A percentile compares a stretch with the other conserved stretches of the same genome.
Conservation (phyloP, 306 rosid genomes). For the Rubus idaeus region DNA sequence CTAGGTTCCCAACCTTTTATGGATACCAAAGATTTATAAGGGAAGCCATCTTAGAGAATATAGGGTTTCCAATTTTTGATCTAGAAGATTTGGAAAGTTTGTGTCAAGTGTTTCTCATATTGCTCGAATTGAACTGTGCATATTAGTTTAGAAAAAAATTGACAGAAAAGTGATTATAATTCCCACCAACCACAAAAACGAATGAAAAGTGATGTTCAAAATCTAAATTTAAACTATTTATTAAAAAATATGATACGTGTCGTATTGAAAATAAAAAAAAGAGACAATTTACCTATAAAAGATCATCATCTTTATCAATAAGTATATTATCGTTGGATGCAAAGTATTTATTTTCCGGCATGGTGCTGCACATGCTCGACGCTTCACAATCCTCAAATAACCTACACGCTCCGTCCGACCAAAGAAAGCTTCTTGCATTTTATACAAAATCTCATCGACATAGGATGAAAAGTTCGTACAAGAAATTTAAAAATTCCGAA, state of each 20-base stretch:
- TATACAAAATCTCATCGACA: no score
- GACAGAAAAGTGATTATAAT: no score
- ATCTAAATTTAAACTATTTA: no score
- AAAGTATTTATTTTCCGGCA: not conserved
- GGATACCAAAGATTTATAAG: not conserved
- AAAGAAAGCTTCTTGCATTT: not conserved
- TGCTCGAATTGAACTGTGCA: not conserved
- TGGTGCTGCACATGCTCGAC: not conserved
- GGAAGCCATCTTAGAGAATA: not conserved
- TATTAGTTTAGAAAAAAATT: not conserved
- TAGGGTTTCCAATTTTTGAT: not conserved
- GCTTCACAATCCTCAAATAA: not conserved
- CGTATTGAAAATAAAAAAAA: accelerated
- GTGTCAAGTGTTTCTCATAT: not conserved
- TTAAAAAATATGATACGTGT: not conserved
- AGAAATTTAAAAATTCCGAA: accelerated
- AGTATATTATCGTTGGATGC: no score
- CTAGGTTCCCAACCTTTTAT: not conserved
- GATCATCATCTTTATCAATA: not conserved
- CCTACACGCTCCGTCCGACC: not conserved
- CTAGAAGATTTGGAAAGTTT: not conserved
- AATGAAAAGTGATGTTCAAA: not conserved
- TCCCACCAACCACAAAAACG: not conserved
- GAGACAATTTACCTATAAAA: not conserved
- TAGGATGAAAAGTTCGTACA: accelerated